Conservation (phyloP, 352 stramenopile species). For the Phytophthora rubi region DNA sequence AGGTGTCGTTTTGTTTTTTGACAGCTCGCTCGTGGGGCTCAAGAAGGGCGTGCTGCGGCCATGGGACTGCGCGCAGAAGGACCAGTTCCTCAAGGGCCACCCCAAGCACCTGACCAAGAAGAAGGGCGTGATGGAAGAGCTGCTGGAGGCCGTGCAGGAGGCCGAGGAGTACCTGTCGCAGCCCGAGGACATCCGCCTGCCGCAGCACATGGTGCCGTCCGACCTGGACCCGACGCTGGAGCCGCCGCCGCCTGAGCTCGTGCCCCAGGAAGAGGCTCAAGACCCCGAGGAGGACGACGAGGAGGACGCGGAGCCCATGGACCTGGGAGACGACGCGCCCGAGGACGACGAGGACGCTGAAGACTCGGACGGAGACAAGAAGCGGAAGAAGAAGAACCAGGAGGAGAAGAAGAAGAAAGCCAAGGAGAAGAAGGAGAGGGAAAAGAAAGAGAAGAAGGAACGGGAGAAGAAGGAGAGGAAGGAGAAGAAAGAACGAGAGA, state of each 20-base stretch:
- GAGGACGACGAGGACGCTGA: constrained; percentile 22
- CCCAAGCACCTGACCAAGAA: constrained; percentile 79
- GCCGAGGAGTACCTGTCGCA: constrained; percentile 81
- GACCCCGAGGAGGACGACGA: constrained; percentile 34
- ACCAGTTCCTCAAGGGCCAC: constrained; percentile 70
- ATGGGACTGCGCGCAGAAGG: constrained; percentile 80
- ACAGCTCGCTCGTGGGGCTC: constrained; percentile 59
- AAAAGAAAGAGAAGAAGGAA: constrained; percentile 45
- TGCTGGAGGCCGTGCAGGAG: constrained; percentile 65
- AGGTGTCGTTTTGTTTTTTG: neutral
- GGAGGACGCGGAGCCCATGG: constrained; percentile 32
- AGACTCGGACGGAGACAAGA: constrained; percentile 8
- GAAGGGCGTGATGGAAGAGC: constrained; percentile 52
- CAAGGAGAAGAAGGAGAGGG: constrained; percentile 22
- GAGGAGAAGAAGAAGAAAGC: constrained; percentile 11
- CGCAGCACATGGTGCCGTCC: constrained; percentile 81
- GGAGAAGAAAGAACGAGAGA: constrained; percentile 24
- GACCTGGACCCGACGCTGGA: constrained; percentile 80
- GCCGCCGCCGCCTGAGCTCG: constrained; percentile 52
- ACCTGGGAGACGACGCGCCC: constrained; percentile 24
- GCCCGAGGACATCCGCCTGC: constrained; percentile 75
- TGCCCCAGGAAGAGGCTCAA: constrained; percentile 30
- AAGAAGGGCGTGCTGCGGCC: constrained; percentile 72
- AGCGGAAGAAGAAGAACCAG: constrained; percentile 13
- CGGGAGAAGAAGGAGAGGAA: constrained; percentile 28